Evolutionary conservation across 305 asterid genomes (phyloP), one percentile per base, ranked within the genome.

Genomic region (Fraxinus ornus): DNA sequence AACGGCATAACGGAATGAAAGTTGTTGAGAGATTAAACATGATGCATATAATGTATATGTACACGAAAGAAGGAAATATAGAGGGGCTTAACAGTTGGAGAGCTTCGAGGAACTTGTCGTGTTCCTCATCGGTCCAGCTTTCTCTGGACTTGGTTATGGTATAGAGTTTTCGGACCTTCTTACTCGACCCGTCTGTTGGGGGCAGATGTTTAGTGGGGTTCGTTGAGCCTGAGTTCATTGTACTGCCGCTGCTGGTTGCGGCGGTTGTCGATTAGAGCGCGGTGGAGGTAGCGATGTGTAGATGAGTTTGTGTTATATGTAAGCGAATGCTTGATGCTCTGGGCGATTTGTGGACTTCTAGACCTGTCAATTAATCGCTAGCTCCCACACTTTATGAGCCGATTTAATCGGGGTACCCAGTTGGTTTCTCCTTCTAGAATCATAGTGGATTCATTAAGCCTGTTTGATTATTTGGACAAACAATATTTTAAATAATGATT

Each of bases 101-200:
- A 28, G 98, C 98, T 92, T 94, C 98, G 4, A 94, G 93, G 86
- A 94, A 94, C 87, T 93, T 93, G 88, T 94, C 97, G 81, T 94
- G 98, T 85, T 94, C 98, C 84, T 93, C 97, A 28, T 93, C 98
- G 2, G 93, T 93, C 98, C 98, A 94, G 88, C 94, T 94, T 83
- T 94, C 97, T 78, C 98, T 89, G 75, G 97, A 94, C 91, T 94
- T 94, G 62, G 97, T 93, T 41, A 94, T 94, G 83, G 98, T 92
- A 90, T 94, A 94, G 0, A 97, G 97, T 83, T 94, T 94, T 3
- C 98, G 83, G 76, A 93, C 82, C 85, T 93, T 94, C 92, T 94
- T 92, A 22, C 88, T 87, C n/a, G 92, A 88, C 33, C 81, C 86
- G 72, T 90, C 91, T 6, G 83, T 79, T 5, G 84, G 86, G 1